Percentiles rank a stretch among this genome's conserved stretches.
Conservation (phyloP, 306 rosid genomes). For the Gleditsia sinensis region DNA sequence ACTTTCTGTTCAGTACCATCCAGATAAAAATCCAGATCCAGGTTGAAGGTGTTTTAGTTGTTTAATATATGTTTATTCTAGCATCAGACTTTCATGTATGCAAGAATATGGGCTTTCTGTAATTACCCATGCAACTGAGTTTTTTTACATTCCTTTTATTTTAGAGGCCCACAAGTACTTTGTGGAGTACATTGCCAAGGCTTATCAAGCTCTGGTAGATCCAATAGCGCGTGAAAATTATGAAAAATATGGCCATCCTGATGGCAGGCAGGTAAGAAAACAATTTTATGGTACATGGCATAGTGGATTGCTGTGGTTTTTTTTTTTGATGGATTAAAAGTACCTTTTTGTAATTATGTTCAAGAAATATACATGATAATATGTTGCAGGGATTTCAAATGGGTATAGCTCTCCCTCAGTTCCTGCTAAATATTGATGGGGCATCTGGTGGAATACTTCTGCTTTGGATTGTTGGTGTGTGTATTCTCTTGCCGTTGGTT, state of each 20-base stretch:
- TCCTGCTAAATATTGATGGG: conserved; percentile 78
- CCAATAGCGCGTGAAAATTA: conserved; percentile 83
- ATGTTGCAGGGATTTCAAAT: conserved; percentile 88
- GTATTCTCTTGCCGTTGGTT: conserved; percentile 93
- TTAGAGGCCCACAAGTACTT: conserved; percentile 83
- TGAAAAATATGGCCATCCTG: conserved; percentile 97
- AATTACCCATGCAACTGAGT: conserved; percentile 7
- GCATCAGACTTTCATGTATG: conserved; percentile 16
- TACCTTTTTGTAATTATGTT: not conserved
- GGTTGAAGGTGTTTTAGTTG: conserved; percentile 56
- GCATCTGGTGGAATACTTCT: conserved; percentile 92
- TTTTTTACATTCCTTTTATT: conserved; percentile 5
- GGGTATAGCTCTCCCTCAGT: conserved; percentile 98
- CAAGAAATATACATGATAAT: conserved; percentile 30
- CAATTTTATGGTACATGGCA: conserved; percentile 7
- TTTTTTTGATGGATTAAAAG: not conserved
- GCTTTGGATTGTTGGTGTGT: conserved; percentile 92
- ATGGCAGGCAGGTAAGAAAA: conserved; percentile 81
- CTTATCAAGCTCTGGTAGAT: conserved; percentile 92
- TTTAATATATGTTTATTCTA: conserved; percentile 29
- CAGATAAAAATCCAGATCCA: conserved; percentile 98
- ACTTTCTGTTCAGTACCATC: conserved; percentile 85
- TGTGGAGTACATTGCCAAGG: conserved; percentile 89
- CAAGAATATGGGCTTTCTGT: conserved; percentile 6
- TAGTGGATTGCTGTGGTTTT: conserved; percentile 1